phyloP scores from a whole-genome alignment of 441 rosid genomes.

The Eutrema salsugineum region DNA sequence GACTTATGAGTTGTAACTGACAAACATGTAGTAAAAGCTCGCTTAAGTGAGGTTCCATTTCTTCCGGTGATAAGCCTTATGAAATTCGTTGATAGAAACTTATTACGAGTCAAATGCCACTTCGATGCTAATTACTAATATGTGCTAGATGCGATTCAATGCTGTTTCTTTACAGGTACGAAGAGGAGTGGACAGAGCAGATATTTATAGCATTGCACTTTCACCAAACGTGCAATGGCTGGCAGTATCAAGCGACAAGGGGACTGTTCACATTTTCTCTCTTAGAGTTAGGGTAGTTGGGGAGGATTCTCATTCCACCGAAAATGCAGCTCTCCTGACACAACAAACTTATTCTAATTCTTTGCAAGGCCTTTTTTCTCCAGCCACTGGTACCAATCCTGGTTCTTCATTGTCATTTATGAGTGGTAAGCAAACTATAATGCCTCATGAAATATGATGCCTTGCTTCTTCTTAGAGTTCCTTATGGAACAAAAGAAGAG shows the following conservation, averaged over 20 bases:
- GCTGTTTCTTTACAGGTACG: constrained; percentile 47
- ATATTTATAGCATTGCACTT: constrained; percentile 66
- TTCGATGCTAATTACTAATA: not conserved
- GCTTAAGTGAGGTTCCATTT: not conserved
- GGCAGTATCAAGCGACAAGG: constrained; percentile 79
- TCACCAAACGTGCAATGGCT: constrained; percentile 75
- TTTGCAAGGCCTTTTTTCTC: constrained; percentile 58
- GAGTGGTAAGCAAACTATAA: constrained; percentile 48
- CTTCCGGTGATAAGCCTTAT: not conserved
- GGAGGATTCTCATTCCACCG: constrained; percentile 50
- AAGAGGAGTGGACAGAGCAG: constrained; percentile 82
- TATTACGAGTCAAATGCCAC: not conserved
- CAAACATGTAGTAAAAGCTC: not conserved
- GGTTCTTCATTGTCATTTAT: constrained; percentile 75
- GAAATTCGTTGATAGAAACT: not conserved
- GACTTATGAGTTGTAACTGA: not conserved
- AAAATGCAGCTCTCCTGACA: constrained; percentile 37
- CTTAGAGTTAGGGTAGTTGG: constrained; percentile 75
- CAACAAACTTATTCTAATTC: constrained; percentile 58
- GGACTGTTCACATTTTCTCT: constrained; percentile 74
- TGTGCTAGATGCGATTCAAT: not conserved
- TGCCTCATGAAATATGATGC: not conserved
- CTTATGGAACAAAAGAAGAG: not conserved
- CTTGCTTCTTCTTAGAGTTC: not conserved
- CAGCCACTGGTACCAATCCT: constrained; percentile 59